Base-by-base conservation (phyloP, 805 yeast genomes). In the Myxozyma neotropica region DNA sequence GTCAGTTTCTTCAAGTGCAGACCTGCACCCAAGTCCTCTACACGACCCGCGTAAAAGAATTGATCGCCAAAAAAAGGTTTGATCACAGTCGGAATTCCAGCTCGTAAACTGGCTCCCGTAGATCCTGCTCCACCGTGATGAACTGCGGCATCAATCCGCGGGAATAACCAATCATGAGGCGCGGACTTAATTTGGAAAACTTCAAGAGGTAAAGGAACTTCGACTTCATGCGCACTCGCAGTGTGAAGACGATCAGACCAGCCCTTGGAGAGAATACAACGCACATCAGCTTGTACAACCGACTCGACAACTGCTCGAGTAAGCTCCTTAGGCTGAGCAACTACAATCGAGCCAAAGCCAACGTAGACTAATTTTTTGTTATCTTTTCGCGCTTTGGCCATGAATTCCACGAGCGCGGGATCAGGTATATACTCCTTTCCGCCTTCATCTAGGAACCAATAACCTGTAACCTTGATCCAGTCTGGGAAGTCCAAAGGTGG, bases 91-190 rank as follows among this genome's bases (percentile, higher is more conserved):
- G 98, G 97, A 33, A 88, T 72, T 0, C 98, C 98, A 13, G 88
- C 87, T 62, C 92, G 78, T 55, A 93, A 72, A 1, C 95, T 81
- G 0, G 97, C 96, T 6, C 98, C 98, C 0, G 97, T 93, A 0
- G 97, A 89, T 1, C 98, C 98, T 0, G 96, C 87, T 0, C 98
- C 98, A 40, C 98, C 98, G 71, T 93, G 98, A 71, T 93, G 98
- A 3, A 93, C 97, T 0, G 96, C 96, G 0, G 93, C 97, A 74
- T 93, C 96, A 45, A 93, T 77, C 61, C 83, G 84, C 0, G 93
- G 87, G 73, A 93, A 93, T 38, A 93, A 75, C 98, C 98, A 93
- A 70, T 91, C 96, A 71, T 93, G 98, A 0, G 97, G 96, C 13
- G 89, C 78, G 8, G 85, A 71, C 1, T 94, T 94, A 5, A 89